phyloP scores from a whole-genome alignment of 768 basidiomycete species.

The Terana coerulea region DNA sequence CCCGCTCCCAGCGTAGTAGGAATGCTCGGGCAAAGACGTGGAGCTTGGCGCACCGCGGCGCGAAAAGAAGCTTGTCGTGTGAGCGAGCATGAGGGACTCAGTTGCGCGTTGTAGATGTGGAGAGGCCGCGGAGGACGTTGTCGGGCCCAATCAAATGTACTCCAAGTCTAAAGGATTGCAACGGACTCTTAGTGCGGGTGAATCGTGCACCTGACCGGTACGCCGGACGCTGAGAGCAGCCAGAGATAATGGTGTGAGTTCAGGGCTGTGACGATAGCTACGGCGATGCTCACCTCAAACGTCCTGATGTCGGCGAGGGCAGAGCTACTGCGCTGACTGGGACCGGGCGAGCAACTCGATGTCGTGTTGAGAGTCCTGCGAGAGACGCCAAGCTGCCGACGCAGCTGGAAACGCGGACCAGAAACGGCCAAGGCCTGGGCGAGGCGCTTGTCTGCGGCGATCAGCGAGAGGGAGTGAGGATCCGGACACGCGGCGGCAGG shows the following conservation, averaged over 20 bases:
- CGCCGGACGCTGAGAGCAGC: background rate
- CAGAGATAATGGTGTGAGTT: background rate
- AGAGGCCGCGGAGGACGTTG: constrained; percentile 1
- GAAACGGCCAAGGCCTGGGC: background rate
- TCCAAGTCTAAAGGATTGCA: constrained; percentile 2
- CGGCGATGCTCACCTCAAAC: background rate
- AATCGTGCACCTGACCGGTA: constrained; percentile 3
- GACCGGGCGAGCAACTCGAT: background rate
- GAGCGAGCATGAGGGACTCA: constrained; percentile 9
- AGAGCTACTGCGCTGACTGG: background rate
- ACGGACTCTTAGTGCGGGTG: constrained; percentile 1
- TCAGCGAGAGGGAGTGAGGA: constrained; percentile 3
- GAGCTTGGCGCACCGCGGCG: constrained; percentile 8
- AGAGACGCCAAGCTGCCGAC: background rate
- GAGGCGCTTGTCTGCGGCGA: constrained; percentile 6
- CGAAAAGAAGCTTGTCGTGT: constrained; percentile 8
- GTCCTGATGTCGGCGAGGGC: background rate
- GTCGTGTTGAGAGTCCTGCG: background rate
- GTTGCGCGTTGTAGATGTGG: background rate
- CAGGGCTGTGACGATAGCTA: background rate
- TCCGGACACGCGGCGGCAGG: constrained; percentile 12
- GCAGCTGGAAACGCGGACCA: background rate
- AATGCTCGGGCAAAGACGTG: background rate
- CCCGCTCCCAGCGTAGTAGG: background rate
- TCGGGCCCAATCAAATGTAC: constrained; percentile 1